Percentiles rank a stretch among this genome's conserved stretches.
These are phyloP conservation scores for Coffea humblotiana DNA, from an alignment of 305 asterid species.

Conservation along the genomic window DNA sequence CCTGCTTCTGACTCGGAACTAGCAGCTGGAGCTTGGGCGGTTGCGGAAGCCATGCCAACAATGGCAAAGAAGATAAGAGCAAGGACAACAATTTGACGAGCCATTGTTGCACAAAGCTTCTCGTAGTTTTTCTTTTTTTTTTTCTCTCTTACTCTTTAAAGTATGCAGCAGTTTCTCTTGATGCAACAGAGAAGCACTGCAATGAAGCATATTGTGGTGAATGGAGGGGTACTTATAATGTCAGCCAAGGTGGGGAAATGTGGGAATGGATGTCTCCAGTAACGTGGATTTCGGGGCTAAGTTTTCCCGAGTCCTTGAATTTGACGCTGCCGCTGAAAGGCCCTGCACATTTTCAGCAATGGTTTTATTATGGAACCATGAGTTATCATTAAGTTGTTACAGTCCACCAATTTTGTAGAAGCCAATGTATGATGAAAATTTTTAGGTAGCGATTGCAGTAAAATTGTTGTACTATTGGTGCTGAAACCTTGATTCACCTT, in stretches of 20 bases:
- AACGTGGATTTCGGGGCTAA: background rate
- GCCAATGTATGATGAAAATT: too few species aligned
- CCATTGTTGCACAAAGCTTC: conserved; percentile 38
- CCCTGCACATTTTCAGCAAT: conserved; percentile 10
- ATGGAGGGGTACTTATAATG: conserved; percentile 27
- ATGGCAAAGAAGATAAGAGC: conserved; percentile 47
- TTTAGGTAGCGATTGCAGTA: too few species aligned
- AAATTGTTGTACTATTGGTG: too few species aligned
- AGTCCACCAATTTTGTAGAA: background rate
- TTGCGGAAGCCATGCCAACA: conserved; percentile 34
- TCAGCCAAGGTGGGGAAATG: conserved; percentile 2
- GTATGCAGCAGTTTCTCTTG: conserved; percentile 20
- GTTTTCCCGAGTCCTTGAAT: conserved; percentile 8
- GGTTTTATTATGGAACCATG: background rate
- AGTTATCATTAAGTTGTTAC: background rate
- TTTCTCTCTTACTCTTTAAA: too few species aligned
- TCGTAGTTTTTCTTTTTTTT: background rate
- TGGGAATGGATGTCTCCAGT: background rate
- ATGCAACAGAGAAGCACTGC: conserved; percentile 21
- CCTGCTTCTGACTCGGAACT: background rate
- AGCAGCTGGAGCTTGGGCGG: background rate
- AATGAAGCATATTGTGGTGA: background rate
- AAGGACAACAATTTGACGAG: conserved; percentile 32
- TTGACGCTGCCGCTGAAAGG: background rate
- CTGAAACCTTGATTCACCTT: too few species aligned